A percentile compares a stretch with the other conserved stretches of the same genome.
Evolutionary conservation across 768 basidiomycete genomes (phyloP).

Genomic region (Amanita subjunquillea): DNA sequence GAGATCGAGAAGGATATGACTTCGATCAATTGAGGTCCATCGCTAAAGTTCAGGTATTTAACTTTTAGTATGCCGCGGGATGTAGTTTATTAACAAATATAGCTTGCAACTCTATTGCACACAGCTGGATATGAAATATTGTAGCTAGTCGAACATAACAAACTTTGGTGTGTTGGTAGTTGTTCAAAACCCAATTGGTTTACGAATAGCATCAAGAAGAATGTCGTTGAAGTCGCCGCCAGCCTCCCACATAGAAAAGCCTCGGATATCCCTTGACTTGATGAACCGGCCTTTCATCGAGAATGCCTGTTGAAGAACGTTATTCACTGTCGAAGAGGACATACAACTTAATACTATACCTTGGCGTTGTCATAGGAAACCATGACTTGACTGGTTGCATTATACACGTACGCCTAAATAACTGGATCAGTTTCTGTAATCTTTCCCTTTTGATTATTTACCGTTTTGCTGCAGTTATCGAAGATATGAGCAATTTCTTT

Average conservation of each 20-base stretch:
- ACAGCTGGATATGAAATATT: conserved; percentile 48
- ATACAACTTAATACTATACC: conserved; percentile 13
- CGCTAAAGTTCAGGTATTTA: conserved; percentile 71
- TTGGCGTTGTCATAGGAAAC: conserved; percentile 38
- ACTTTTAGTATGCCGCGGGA: neutral
- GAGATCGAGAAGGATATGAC: conserved; percentile 72
- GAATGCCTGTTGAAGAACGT: conserved; percentile 21
- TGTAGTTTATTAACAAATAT: neutral
- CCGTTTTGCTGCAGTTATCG: conserved; percentile 67
- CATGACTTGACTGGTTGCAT: conserved; percentile 30
- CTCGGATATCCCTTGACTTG: conserved; percentile 35
- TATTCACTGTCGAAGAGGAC: neutral
- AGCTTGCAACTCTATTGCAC: conserved; percentile 67
- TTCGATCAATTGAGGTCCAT: conserved; percentile 75
- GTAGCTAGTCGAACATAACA: neutral
- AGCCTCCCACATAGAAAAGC: conserved; percentile 67
- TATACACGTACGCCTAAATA: conserved; percentile 33
- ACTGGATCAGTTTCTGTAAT: neutral
- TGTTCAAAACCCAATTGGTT: conserved; percentile 15
- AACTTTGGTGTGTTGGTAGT: neutral
- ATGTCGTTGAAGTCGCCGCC: conserved; percentile 50
- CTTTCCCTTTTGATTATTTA: conserved; percentile 13
- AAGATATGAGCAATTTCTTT: conserved; percentile 40
- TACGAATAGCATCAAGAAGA: conserved; percentile 32
- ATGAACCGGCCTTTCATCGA: conserved; percentile 52